Percentiles rank a stretch among this genome's conserved stretches.
Evolutionary conservation across 2,329 filamentous ascomycete species (phyloP).

Genomic region (Aphanoascus verrucosus): DNA sequence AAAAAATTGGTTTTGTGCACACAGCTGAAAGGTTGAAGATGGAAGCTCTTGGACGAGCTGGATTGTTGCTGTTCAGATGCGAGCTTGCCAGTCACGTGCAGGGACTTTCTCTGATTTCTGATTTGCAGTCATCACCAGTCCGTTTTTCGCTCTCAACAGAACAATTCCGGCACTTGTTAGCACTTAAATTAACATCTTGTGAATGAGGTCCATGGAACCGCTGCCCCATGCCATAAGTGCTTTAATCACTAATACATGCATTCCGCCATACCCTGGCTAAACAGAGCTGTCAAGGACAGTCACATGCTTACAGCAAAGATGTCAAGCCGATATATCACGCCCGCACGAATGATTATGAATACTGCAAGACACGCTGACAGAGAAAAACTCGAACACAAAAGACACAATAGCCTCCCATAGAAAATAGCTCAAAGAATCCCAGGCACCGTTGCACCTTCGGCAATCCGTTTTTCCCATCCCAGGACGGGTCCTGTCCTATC

Average conservation of each 20-base stretch:
- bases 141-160: too few species aligned
- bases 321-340: conserved; percentile 5
- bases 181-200: background rate
- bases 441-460: conserved; percentile 2
- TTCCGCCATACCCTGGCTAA: background rate
- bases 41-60: background rate
- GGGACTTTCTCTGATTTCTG: background rate
- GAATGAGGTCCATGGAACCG: background rate
- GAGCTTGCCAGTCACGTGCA: conserved; percentile 1
- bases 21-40: background rate
- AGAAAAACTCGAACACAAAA: background rate
- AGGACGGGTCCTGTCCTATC: background rate
- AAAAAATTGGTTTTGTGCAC: background rate
- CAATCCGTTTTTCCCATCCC: conserved; percentile 10
- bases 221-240: background rate
- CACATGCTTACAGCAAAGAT: conserved; percentile 8
- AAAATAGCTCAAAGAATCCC: background rate
- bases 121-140: too few species aligned
- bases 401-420: conserved; percentile 8
- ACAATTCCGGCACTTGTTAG: too few species aligned
- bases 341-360: background rate
- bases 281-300: background rate
- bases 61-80: background rate
- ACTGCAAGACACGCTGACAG: background rate
- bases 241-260: background rate